Conservation (phyloP, 495 filamentous ascomycete genomes). For the Neurospora sp. region DNA sequence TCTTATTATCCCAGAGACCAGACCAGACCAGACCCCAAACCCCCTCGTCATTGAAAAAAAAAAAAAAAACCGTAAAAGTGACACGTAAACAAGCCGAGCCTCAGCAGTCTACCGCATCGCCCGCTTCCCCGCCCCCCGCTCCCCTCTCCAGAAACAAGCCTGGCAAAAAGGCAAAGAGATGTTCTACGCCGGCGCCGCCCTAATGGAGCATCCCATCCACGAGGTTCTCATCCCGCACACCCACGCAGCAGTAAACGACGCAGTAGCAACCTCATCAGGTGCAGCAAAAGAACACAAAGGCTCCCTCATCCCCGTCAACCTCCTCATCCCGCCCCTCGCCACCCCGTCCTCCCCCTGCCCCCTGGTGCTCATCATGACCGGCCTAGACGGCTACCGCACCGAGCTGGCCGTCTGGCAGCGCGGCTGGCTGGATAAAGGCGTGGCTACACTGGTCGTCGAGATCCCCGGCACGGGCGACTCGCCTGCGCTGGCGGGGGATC, state of each 20-base stretch:
- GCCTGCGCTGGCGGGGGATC: conserved; percentile 43
- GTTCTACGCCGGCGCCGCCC: conserved; percentile 15
- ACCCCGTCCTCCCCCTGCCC: conserved; percentile 33
- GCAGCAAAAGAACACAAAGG: conserved; percentile 7
- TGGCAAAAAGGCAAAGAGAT: conserved; percentile 51
- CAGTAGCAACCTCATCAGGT: conserved; percentile 38
- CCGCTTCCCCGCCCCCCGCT: conserved; percentile 44
- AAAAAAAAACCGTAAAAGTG: neutral
- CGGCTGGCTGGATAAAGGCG: conserved; percentile 45
- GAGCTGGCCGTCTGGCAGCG: conserved; percentile 58
- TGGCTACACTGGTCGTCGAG: conserved; percentile 50
- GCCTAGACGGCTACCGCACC: conserved; percentile 63
- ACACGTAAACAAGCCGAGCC: conserved; percentile 28
- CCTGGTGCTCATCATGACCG: conserved; percentile 55
- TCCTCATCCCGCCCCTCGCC: conserved; percentile 40
- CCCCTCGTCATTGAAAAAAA: neutral
- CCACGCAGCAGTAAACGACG: conserved; percentile 16
- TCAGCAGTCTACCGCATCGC: conserved; percentile 62
- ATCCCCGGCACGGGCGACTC: conserved; percentile 69
- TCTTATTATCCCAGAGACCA: neutral
- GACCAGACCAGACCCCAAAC: neutral
- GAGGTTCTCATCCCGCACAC: conserved; percentile 51
- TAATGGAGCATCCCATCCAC: conserved; percentile 41
- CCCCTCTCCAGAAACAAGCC: conserved; percentile 40
- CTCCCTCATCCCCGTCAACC: conserved; percentile 43